Base-by-base conservation (phyloP, 306 rosid genomes). In the Lotus japonicus region DNA sequence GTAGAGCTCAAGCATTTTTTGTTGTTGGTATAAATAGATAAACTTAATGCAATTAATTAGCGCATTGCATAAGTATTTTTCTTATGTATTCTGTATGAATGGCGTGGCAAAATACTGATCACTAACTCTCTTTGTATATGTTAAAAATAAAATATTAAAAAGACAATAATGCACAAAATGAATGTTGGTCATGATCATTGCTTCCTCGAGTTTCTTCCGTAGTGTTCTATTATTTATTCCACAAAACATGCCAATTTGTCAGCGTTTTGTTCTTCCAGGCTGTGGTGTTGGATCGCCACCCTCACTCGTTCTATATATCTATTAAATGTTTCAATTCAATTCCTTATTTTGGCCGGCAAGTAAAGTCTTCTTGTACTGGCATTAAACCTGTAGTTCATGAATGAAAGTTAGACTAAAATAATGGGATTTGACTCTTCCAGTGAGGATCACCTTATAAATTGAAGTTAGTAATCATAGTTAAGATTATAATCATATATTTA, bases 161-260 rank as follows among this genome's bases (percentile, higher is more conserved):
- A 61, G 5, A 9, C 6, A 19, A 8, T 4, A n/a, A 58, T 21
- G 67, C 50, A 11, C 6, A 67, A 59, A 36, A 74, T 59, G 64
- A 56, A 75, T 70, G 79, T 74, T 54, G 80, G 81, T 17, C 50
- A 39, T 23, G 66, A 78, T 70, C 52, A 82, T 74, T 78, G 46
- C 69, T 36, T 53, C 55, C 78, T 69, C 54, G 63, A 41, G 58
- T 76, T 65, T 46, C 62, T 75, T 58, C 33, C 23, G 49, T 48
- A 54, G 31, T 2, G 55, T 62, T 35, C 6, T 19, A 18, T 49
- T 38, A 17, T 42, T 60, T 59, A 66, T 41, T 52, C 66, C 72
- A 11, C 2, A 70, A 63, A 70, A 78, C 81, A 56, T 74, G 83
- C 68, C 55, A 21, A 58, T 16, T 52, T 38, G 59, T 76, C 72